These are phyloP conservation scores for Caloboletus firmus DNA, from an alignment of 1,284 basidiomycete genomes.

Conservation along the genomic window DNA sequence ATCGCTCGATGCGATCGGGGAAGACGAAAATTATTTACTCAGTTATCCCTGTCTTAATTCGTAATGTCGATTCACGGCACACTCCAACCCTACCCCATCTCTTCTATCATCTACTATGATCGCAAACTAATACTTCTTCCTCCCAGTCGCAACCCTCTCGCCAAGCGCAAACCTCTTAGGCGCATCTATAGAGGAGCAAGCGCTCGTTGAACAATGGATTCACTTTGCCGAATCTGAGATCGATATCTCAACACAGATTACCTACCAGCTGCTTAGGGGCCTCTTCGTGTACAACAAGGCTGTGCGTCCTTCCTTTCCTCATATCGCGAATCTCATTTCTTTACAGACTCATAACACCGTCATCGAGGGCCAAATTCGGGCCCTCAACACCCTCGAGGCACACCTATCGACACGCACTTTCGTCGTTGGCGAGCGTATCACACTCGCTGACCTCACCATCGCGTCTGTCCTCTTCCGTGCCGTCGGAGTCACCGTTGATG, in stretches of 20 bases:
- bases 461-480: slow-evolving; percentile 59
- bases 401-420: slow-evolving; percentile 83
- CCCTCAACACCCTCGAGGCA: slow-evolving; percentile 68
- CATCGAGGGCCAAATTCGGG: slow-evolving; percentile 53
- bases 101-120: slow-evolving; percentile 12
- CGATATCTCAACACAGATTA: slow-evolving; percentile 26
- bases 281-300: slow-evolving; percentile 56
- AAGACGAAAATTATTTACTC: slow-evolving; percentile 26
- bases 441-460: slow-evolving; percentile 84
- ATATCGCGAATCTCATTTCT: neutral
- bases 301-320: slow-evolving; percentile 46
- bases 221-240: slow-evolving; percentile 65
- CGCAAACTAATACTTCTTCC: slow-evolving; percentile 12
- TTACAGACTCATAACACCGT: slow-evolving; percentile 55
- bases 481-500: slow-evolving; percentile 59
- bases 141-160: slow-evolving; percentile 68
- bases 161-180: slow-evolving; percentile 70
- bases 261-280: slow-evolving; percentile 38
- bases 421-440: slow-evolving; percentile 93
- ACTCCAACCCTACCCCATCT: slow-evolving; percentile 34
- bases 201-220: slow-evolving; percentile 68
- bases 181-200: slow-evolving; percentile 52
- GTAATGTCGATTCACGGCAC: slow-evolving; percentile 46
- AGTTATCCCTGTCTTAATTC: slow-evolving; percentile 69
- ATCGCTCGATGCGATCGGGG: slow-evolving; percentile 16